Percentiles rank a stretch among this genome's conserved stretches.
Conservation (phyloP, 257 asterid genomes). For the Schizonepeta tenuifolia region DNA sequence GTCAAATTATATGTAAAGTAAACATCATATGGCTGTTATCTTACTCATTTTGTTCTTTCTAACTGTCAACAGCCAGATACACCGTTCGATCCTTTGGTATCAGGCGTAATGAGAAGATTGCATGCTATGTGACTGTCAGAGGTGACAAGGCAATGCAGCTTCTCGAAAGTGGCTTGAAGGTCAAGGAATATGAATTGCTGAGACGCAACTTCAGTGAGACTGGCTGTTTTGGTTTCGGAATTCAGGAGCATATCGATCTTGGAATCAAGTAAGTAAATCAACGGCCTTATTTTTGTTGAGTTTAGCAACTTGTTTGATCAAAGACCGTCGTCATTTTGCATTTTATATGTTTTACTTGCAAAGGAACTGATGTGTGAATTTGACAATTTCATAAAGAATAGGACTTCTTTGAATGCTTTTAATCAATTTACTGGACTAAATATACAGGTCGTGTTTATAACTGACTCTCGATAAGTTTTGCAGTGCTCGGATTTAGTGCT, state of each 20-base stretch:
- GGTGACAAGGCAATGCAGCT: constrained; percentile 68
- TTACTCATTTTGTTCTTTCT: constrained; percentile 1
- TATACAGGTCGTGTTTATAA: neutral
- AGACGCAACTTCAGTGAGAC: constrained; percentile 59
- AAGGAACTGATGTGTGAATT: neutral
- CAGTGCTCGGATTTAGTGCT: neutral
- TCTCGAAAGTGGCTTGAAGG: constrained; percentile 63
- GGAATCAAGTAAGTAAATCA: constrained; percentile 57
- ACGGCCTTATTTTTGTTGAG: no score
- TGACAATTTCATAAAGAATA: neutral
- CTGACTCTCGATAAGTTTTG: neutral
- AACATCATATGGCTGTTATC: neutral
- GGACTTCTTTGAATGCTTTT: neutral
- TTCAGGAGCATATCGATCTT: constrained; percentile 63
- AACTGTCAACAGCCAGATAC: constrained; percentile 48
- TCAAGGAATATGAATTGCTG: constrained; percentile 58
- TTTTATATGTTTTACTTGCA: neutral
- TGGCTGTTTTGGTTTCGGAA: constrained; percentile 61
- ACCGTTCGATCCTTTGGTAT: constrained; percentile 59
- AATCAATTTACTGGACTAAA: neutral
- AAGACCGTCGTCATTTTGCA: neutral
- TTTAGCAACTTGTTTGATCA: neutral
- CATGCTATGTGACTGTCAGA: constrained; percentile 58
- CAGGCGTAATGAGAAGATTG: constrained; percentile 60
- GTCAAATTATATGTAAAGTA: neutral